A percentile compares a stretch with the other conserved stretches of the same genome.
Evolutionary conservation across 331 rosid genomes (phyloP).

Genomic region (Rosa hybrid): DNA sequence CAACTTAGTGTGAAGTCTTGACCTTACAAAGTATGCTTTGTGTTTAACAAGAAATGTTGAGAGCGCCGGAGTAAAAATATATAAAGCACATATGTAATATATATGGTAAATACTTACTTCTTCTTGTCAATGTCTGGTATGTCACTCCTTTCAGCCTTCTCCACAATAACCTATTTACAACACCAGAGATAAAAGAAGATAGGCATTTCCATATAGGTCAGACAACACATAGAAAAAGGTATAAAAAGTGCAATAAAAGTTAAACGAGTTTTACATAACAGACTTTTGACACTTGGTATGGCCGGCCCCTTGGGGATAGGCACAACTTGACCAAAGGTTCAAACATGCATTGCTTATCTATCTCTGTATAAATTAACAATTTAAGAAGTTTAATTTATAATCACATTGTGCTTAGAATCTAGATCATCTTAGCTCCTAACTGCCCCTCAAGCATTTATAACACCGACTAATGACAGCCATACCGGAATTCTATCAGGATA

Average conservation of each 20-base stretch:
- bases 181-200: neutral
- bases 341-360: neutral
- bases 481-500: conserved; percentile 56
- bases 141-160: conserved; percentile 54
- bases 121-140: conserved; percentile 57
- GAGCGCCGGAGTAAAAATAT: neutral
- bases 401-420: neutral
- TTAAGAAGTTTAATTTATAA: neutral
- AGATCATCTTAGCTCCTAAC: conserved; percentile 6
- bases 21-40: neutral
- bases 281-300: neutral
- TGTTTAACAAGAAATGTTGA: neutral
- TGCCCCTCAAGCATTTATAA: neutral
- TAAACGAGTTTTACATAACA: neutral
- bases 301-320: neutral
- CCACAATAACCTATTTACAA: conserved; percentile 46
- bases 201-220: neutral
- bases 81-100: neutral
- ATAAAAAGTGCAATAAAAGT: neutral
- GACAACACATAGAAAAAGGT: neutral
- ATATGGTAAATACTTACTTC: conserved; percentile 33
- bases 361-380: neutral
- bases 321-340: conserved; percentile 2
- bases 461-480: conserved; percentile 5
- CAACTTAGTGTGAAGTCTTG: neutral